Evolutionary conservation across 768 basidiomycete species (phyloP), one percentile per base, ranked within the genome.

Genomic region (Vararia minispora): DNA sequence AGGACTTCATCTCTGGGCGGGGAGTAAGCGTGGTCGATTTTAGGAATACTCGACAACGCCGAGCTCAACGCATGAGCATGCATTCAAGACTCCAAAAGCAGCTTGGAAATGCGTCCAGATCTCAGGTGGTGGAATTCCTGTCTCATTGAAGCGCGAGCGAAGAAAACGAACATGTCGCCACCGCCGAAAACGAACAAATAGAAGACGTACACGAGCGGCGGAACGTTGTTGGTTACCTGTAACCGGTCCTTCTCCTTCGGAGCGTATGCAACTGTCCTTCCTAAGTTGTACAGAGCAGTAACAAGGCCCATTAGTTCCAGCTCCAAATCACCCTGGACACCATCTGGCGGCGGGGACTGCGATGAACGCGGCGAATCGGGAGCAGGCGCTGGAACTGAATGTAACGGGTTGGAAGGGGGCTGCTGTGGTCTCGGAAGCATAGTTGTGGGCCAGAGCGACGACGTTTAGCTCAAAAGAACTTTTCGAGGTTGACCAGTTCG

Each of bases 251-350:
- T 71, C 49, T 85, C 84, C 58, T 83, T 86, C 11, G 81, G 82
- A 3, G 80, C 75, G 55, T 88, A 85, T 51, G 87, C 77, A 16
- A 86, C 83, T 0, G 85, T 86, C 4, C 83, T 84, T 17, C 83
- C 84, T 6, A 88, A 63, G 47, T 86, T 85, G 52, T 87, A 87
- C 18, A 88, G 58, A 2, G 78, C 76, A 38, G 80, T 80, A 11
- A 80, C 82, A 12, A 88, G 74, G 0, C 79, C 83, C 18, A 85
- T 61, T 2, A 88, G 55, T 55, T 88, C 84, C 14, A 79, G 59
- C 52, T 87, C 84, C 13, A 86, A 55, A 49, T 86, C 82, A 6
- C 84, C 84, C 48, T 85, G 80, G 1, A 60, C 23, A 1, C 84
- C 82, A 2, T 65, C 50, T 6, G 84, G 84, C 0, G 78, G 66